Conservation (phyloP, 352 stramenopile genomes). For the Sclerospora graminicola region DNA sequence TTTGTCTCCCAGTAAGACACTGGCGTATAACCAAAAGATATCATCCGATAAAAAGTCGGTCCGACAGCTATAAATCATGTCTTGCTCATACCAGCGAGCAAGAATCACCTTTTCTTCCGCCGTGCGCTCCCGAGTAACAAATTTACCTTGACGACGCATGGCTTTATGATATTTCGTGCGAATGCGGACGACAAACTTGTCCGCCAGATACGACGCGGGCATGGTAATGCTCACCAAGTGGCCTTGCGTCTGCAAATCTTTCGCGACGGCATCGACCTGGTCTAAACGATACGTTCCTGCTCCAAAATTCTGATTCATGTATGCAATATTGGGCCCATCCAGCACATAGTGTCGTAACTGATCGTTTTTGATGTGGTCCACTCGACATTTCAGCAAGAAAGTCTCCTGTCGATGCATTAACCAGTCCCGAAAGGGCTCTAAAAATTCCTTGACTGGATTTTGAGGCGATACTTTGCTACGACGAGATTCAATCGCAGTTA, state of each 20-base stretch:
- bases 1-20: slow-evolving; percentile 51
- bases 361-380: slow-evolving; percentile 1
- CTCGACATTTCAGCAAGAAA: slow-evolving; percentile 19
- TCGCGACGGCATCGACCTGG: slow-evolving; percentile 90
- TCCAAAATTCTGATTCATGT: slow-evolving; percentile 95
- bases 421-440: slow-evolving; percentile 60
- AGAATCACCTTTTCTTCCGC: slow-evolving; percentile 47
- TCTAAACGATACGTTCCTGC: slow-evolving; percentile 89
- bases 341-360: slow-evolving; percentile 80
- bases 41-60: slow-evolving; percentile 88
- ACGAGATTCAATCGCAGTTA: slow-evolving; percentile 45
- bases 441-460: slow-evolving; percentile 38
- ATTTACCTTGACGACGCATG: slow-evolving; percentile 38
- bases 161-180: slow-evolving; percentile 38
- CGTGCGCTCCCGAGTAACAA: slow-evolving; percentile 37
- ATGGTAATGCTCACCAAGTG: slow-evolving; percentile 77
- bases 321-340: slow-evolving; percentile 96
- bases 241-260: slow-evolving; percentile 68
- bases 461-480: slow-evolving; percentile 30
- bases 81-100: slow-evolving; percentile 50
- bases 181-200: slow-evolving; percentile 51
- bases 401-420: slow-evolving; percentile 31
- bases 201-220: slow-evolving; percentile 48
- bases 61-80: slow-evolving; percentile 88
- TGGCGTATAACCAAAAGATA: slow-evolving; percentile 97